A percentile compares a stretch with the other conserved stretches of the same genome.
These are phyloP conservation scores for Sorghum bicolor DNA, from an alignment of 176 grass and related monocot species.

Conservation along the genomic window DNA sequence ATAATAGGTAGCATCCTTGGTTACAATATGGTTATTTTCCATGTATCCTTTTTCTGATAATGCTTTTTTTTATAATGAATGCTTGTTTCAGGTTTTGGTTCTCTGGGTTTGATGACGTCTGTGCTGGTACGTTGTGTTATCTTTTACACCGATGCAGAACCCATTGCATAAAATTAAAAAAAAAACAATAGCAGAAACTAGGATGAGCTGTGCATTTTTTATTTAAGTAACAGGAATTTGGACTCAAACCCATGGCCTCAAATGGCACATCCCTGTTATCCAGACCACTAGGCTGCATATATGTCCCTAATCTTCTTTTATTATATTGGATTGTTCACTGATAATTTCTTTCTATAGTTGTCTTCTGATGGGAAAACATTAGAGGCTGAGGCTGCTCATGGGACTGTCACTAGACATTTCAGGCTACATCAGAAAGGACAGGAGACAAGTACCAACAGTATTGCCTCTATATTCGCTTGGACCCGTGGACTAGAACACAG, in stretches of 20 bases:
- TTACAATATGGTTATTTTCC: slow-evolving; percentile 1
- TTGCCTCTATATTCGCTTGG: slow-evolving; percentile 99
- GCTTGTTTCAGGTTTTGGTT: slow-evolving; percentile 86
- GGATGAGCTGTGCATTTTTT: neutral
- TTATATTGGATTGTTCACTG: slow-evolving; percentile 24
- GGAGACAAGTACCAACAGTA: slow-evolving; percentile 98
- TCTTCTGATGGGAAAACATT: slow-evolving; percentile 95
- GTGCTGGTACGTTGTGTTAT: slow-evolving; percentile 58
- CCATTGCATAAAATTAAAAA: neutral
- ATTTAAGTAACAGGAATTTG: neutral
- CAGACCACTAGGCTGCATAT: neutral
- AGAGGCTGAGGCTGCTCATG: slow-evolving; percentile 97
- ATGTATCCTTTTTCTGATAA: neutral
- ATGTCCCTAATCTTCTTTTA: neutral
- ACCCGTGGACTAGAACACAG: slow-evolving; percentile 92
- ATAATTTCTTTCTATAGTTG: slow-evolving; percentile 51
- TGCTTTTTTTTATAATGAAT: slow-evolving; percentile 13
- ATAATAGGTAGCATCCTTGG: neutral
- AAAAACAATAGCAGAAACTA: neutral
- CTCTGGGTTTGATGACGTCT: slow-evolving; percentile 88
- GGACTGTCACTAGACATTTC: slow-evolving; percentile 92
- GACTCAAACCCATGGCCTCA: neutral
- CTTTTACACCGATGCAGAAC: slow-evolving; percentile 9
- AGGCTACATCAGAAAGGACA: slow-evolving; percentile 87
- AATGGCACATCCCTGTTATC: neutral